phyloP scores from a whole-genome alignment of 139 green algal genomes.

The Volvox reticuliferus region DNA sequence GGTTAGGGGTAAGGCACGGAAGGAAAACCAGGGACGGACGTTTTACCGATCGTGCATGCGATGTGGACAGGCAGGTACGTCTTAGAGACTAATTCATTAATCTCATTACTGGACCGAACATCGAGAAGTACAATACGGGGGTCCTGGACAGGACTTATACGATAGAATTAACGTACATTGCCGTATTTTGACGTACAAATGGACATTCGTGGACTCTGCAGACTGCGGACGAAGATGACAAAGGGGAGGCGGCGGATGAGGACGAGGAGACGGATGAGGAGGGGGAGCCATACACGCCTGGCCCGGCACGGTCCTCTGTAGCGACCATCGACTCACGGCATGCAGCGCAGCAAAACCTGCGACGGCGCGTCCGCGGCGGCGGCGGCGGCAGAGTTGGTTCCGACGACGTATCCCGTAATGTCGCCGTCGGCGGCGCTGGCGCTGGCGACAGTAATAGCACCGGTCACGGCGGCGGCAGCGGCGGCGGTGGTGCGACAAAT shows the following conservation, averaged over 20 bases:
- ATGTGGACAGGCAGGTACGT: too few species aligned
- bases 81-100: too few species aligned
- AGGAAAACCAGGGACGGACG: too few species aligned
- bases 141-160: too few species aligned
- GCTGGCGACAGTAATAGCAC: not conserved
- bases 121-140: too few species aligned
- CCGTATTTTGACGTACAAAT: too few species aligned
- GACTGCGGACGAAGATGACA: not conserved
- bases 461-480: not conserved
- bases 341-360: not conserved
- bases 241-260: not conserved
- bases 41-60: too few species aligned
- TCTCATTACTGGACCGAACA: too few species aligned
- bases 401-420: not conserved
- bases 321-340: slow-evolving; percentile 29
- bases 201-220: not conserved
- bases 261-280: not conserved
- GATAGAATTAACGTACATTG: too few species aligned
- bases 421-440: not conserved
- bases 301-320: slow-evolving; percentile 1
- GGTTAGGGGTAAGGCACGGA: too few species aligned
- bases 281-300: not conserved
- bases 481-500: not conserved
- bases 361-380: not conserved
- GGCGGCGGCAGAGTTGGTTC: not conserved